A percentile compares a stretch with the other conserved stretches of the same genome.
phyloP scores from a whole-genome alignment of 768 basidiomycete genomes.

The Chalciporus sphaerocephalus region DNA sequence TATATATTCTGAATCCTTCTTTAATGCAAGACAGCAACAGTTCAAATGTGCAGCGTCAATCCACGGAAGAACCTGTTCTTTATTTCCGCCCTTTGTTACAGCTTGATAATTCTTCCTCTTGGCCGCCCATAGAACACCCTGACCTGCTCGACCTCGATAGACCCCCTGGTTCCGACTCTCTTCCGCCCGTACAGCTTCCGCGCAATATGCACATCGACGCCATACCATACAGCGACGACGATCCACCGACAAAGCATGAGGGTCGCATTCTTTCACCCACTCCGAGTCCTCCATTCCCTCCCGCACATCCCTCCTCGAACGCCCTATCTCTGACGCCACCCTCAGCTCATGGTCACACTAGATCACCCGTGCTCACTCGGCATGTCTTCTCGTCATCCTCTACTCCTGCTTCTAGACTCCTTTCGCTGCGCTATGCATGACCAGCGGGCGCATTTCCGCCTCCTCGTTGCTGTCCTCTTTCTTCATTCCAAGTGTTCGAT shows the following conservation, averaged over 20 bases:
- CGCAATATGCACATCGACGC: slow-evolving; percentile 8
- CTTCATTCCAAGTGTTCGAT: slow-evolving; percentile 1
- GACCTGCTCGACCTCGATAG: slow-evolving; percentile 4
- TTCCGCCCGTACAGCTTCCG: slow-evolving; percentile 6
- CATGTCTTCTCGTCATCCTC: slow-evolving; percentile 13
- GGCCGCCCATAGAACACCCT: slow-evolving; percentile 14
- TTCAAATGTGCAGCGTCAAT: slow-evolving; percentile 22
- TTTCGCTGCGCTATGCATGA: background rate
- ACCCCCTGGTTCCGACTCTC: slow-evolving; percentile 6
- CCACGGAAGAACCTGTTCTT: slow-evolving; percentile 15
- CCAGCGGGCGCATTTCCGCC: background rate
- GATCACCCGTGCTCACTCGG: slow-evolving; percentile 31
- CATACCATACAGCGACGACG: slow-evolving; percentile 21
- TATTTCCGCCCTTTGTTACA: slow-evolving; percentile 30
- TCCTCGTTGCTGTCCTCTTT: slow-evolving; percentile 17
- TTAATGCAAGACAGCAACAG: slow-evolving; percentile 31
- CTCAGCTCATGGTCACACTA: slow-evolving; percentile 22
- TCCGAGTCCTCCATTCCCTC: slow-evolving; percentile 8
- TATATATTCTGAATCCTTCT: slow-evolving; percentile 9
- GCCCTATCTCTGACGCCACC: slow-evolving; percentile 14
- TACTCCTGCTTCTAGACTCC: background rate
- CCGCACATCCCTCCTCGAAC: slow-evolving; percentile 8
- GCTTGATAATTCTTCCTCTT: slow-evolving; percentile 29
- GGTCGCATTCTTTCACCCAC: slow-evolving; percentile 18
- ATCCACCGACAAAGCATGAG: slow-evolving; percentile 25